phyloP scores from a whole-genome alignment of 176 grass and related monocot species.

The Canna indica region DNA sequence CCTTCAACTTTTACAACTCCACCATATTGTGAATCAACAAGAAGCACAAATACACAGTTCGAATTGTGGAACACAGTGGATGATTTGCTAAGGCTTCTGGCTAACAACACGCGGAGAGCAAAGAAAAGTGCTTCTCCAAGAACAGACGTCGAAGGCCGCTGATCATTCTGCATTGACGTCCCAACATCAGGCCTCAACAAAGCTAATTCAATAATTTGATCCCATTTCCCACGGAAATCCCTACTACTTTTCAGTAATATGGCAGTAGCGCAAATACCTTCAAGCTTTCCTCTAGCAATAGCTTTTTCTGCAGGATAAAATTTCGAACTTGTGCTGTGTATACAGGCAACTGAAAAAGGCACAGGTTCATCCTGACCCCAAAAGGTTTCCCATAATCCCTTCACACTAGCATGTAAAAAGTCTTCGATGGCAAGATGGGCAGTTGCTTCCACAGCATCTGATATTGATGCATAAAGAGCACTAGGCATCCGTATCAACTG shows the following conservation, averaged over 20 bases:
- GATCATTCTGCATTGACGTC: conserved; percentile 39
- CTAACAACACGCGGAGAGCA: conserved; percentile 69
- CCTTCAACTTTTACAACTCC: conserved; percentile 82
- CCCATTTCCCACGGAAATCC: conserved; percentile 73
- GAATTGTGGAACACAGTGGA: conserved; percentile 57
- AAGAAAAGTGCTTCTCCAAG: conserved; percentile 90
- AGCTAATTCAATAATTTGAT: conserved; percentile 74
- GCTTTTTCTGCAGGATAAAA: conserved; percentile 95
- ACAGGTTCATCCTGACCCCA: conserved; percentile 70
- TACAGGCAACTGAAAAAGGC: conserved; percentile 84
- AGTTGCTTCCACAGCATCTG: conserved; percentile 65
- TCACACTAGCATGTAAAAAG: conserved; percentile 75
- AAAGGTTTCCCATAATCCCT: conserved; percentile 85
- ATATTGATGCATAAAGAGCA: conserved; percentile 64
- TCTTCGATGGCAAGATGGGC: conserved; percentile 90
- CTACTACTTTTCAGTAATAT: conserved; percentile 55
- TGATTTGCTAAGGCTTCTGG: conserved; percentile 85
- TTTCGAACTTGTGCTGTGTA: conserved; percentile 81
- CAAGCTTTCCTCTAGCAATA: conserved; percentile 68
- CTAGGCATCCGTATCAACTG: conserved; percentile 87
- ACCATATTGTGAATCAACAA: conserved; percentile 94
- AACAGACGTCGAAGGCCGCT: conserved; percentile 45
- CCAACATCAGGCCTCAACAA: conserved; percentile 73
- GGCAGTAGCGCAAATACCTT: conserved; percentile 76
- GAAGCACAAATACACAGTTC: conserved; percentile 74